Conservation (phyloP, 148 eudicot species). For the Oxyria digyna region DNA sequence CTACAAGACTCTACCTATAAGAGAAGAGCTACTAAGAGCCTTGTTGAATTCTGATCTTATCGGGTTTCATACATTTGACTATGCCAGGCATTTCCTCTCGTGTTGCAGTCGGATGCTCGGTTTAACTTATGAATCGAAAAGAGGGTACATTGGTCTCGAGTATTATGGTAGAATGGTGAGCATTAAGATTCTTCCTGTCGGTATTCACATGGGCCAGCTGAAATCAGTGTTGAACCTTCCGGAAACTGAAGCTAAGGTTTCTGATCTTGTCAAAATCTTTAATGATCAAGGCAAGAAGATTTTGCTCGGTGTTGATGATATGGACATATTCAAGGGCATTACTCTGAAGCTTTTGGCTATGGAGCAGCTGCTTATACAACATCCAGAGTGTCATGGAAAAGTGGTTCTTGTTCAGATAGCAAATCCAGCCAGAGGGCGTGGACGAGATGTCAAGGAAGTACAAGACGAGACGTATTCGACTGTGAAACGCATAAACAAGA, state of each 20-base stretch:
- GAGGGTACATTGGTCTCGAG: conserved; percentile 31
- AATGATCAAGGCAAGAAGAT: conserved; percentile 20
- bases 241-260: conserved; percentile 21
- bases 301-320: conserved; percentile 43
- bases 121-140: conserved; percentile 28
- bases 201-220: conserved; percentile 34
- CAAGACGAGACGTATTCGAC: conserved; percentile 30
- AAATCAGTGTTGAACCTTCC: conserved; percentile 29
- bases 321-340: conserved; percentile 49
- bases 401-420: conserved; percentile 44
- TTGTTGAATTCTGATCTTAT: conserved; percentile 31
- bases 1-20: conserved; percentile 27
- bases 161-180: conserved; percentile 31
- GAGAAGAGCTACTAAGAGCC: conserved; percentile 32
- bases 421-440: conserved; percentile 37
- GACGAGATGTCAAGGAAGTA: conserved; percentile 38
- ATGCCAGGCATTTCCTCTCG: conserved; percentile 35
- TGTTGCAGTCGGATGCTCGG: conserved; percentile 38
- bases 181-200: conserved; percentile 35
- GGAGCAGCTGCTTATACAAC: conserved; percentile 34
- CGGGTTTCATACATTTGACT: conserved; percentile 36
- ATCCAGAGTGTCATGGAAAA: conserved; percentile 37
- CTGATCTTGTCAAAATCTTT: not conserved
- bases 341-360: conserved; percentile 36
- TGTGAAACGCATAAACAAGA: conserved; percentile 24